Base-by-base conservation (phyloP, 2,329 filamentous ascomycete species). In the Pyrenochaeta sp. region DNA sequence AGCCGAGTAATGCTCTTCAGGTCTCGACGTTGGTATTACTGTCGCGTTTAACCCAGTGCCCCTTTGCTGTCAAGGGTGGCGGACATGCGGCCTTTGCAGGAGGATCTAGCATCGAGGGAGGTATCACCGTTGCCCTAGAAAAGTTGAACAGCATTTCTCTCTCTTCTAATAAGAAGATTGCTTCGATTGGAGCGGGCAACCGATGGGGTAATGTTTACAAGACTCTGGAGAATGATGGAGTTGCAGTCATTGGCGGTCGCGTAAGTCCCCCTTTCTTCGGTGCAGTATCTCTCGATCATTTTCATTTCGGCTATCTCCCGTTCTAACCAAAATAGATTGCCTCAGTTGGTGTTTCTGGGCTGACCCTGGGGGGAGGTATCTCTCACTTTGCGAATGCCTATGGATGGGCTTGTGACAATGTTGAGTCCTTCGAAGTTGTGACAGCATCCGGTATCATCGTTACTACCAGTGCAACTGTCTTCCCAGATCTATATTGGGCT, bases 11-110 rank as follows among this genome's bases (percentile, higher is more conserved):
- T 21, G 40, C 51, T 3, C 9, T 44, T 7, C 45, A 63, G 9
- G 58, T 65, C 4, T 54, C 60, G n/a, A 47, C 44, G 9, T 27
- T 38, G 3, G 43, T 67, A 10, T 41, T 64, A 2, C 18, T 65
- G 6, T 58, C 61, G 4, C 52, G 59, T 8, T 35, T 63, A 2
- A 58, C 55, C 7, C 54, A 53, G 35, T 71, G 65, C 30, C 59
- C 55, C 70, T 74, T 75, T 40, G 72, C 73, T 4, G 65, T 77
- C 3, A 74, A 72, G 40, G 68, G 72, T 18, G 57, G 56, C 5
- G 60, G 63, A 2, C 63, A 66, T 41, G 53, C 58, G 32, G 54
- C 58, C 2, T 59, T 57, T 21, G 56, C 56, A 17, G 66, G 64
- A 7, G 48, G 53, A 8, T 67, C 65, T 1, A 68, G 61, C 34